Evolutionary conservation across 768 basidiomycete genomes (phyloP).

Genomic region (Serpula lacrymans): DNA sequence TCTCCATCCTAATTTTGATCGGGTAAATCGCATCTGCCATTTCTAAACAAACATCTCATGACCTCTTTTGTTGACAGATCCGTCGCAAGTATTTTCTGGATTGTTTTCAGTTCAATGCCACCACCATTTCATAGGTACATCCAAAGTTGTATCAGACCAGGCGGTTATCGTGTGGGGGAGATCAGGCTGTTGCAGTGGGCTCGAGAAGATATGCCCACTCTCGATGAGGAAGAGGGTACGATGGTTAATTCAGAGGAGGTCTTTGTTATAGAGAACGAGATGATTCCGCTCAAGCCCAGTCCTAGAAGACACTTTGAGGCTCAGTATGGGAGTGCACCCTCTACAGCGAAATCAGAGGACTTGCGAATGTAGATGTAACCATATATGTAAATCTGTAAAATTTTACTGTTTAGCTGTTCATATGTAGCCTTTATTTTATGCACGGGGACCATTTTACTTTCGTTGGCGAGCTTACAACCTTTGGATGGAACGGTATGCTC

Average conservation of each 20-base stretch:
- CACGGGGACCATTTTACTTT: no score
- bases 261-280: background rate
- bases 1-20: background rate
- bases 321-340: constrained; percentile 4
- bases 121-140: background rate
- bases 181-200: constrained; percentile 3
- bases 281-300: constrained; percentile 5
- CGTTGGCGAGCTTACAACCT: no score
- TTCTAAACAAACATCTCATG: background rate
- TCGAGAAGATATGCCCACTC: background rate
- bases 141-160: background rate
- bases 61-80: background rate
- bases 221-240: constrained; percentile 2
- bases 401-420: no score
- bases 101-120: background rate
- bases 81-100: background rate
- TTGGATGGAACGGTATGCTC: no score
- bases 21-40: background rate
- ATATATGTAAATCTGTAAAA: no score
- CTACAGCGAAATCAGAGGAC: no score
- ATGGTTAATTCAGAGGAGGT: background rate
- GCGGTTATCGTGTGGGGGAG: constrained; percentile 4
- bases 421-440: no score
- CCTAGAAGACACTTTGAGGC: constrained; percentile 1
- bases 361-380: no score